Base-by-base conservation (phyloP, 345 rosid species). In the Turnera subulata region DNA sequence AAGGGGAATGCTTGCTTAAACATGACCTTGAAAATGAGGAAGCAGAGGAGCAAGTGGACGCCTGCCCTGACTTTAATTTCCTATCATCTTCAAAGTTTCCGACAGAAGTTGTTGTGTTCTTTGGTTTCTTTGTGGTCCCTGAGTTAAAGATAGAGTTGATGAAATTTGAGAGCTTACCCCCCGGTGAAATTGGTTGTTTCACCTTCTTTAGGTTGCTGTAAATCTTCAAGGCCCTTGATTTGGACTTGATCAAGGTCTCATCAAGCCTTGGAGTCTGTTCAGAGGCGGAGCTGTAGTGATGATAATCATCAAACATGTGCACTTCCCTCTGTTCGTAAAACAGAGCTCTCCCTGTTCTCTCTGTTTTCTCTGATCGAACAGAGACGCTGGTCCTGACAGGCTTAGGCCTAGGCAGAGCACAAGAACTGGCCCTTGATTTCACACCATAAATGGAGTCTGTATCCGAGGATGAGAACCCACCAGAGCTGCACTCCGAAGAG, bases 151-250 rank as follows among this genome's bases (percentile, higher is more conserved):
- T 68, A 11, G 96, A 85, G 47, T 87, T 85, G 55, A 89, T 71
- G 81, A 89, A 93, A 50, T 55, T 84, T 0, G 88, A 76, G 40
- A 93, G 76, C 37, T 85, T 61, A 17, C 85, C 85, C 2, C 77
- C 91, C 0, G 99, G 97, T 8, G 99, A 93, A 79, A 89, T 82
- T 40, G 99, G 96, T 46, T 89, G 89, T 61, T 83, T 86, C 55
- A 78, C 78, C 60, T 84, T 85, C 81, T 80, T 87, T 11, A 75
- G 56, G 58, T 82, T 82, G 56, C 72, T 60, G 60, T 82, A 78
- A 64, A 82, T 78, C 71, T 82, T 86, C 42, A 65, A 26, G 0
- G 86, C 86, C 71, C 95, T 83, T 53, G 78, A 78, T 71, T 81
- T 84, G 1, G 78, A 47, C 55, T 72, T 82, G 48, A 70, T 69